Base-by-base conservation (phyloP, 2,329 filamentous ascomycete species). In the Cercospora zeae-maydis region DNA sequence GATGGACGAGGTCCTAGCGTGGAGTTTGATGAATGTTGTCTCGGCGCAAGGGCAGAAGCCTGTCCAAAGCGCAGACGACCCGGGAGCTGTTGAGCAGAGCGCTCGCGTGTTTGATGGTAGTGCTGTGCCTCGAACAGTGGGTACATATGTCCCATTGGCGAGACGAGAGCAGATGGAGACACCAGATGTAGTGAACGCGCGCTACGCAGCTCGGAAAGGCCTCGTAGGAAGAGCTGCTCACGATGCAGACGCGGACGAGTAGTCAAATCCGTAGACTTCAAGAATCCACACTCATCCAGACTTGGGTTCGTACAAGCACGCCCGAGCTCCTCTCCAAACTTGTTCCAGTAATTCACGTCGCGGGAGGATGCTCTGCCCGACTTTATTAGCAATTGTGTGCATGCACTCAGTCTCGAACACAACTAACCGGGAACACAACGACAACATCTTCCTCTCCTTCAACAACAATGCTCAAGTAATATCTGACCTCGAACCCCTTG, bases 381-480 rank as follows among this genome's bases (percentile, higher is more conserved):
- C 34, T 13, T 24, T 52, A 16, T 61, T 53, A 63, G 62, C 27
- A 63, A 51, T n/a, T 33, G 31, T 14, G 27, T 16, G 49, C 54
- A n/a, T 24, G 42, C 19, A 34, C 6, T 30, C 39, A 68, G 31
- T 49, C 30, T 36, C 54, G 19, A 56, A 55, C 59, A 33, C 31
- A 31, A 39, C 82, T 70, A 74, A 86, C 84, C 2, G 93, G 93
- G 75, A 99, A 99, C 2, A 98, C 92, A n/a, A 99, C 93, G 0
- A 98, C 90, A 4, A 96, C 84, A 68, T 95, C 88, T 59, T 88
- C 85, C 77, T 98, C 93, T 1, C 88, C 92, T 70, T 96, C 90
- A 16, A 98, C 92, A 58, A 98, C 89, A 31, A 98, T 90, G 4
- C 91, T 86, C 8, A 99, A 80, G 73, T 96, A 97, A 73, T 93